Conservation (phyloP, 306 rosid species). For the Castanea crenata region DNA sequence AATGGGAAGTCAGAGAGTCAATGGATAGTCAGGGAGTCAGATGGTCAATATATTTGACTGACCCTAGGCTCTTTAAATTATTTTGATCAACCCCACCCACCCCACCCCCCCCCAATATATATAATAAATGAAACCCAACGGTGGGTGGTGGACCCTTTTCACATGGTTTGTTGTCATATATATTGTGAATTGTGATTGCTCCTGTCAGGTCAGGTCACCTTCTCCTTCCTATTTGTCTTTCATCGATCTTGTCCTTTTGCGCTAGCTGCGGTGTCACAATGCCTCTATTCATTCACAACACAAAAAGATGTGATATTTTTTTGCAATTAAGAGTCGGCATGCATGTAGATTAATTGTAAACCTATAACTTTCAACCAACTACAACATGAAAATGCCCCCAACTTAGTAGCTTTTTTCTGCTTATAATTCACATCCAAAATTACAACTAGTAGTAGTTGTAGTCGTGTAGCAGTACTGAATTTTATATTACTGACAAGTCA, state of each 20-base stretch:
- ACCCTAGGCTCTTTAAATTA: neutral
- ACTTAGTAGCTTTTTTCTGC: too few species aligned
- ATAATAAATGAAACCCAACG: slow-evolving; percentile 32
- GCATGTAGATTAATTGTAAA: too few species aligned
- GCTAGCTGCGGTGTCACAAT: too few species aligned
- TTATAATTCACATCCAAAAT: too few species aligned
- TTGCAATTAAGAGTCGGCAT: too few species aligned
- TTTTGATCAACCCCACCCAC: neutral
- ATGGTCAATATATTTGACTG: slow-evolving; percentile 31
- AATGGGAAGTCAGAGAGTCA: slow-evolving; percentile 49
- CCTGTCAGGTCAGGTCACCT: neutral
- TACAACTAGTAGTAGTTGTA: too few species aligned
- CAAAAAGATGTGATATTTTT: too few species aligned
- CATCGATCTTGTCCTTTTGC: neutral
- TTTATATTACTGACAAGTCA: neutral
- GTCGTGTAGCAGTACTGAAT: too few species aligned
- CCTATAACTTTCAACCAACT: too few species aligned
- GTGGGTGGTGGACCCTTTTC: slow-evolving; percentile 45
- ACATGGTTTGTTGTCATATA: neutral
- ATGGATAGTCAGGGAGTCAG: slow-evolving; percentile 37
- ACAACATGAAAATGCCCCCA: too few species aligned
- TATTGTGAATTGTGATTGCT: neutral
- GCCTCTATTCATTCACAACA: too few species aligned
- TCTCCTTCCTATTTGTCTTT: neutral
- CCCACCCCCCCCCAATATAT: too few species aligned